Evolutionary conservation across 2,329 filamentous ascomycete genomes (phyloP).

Genomic region (Nemania serpens): DNA sequence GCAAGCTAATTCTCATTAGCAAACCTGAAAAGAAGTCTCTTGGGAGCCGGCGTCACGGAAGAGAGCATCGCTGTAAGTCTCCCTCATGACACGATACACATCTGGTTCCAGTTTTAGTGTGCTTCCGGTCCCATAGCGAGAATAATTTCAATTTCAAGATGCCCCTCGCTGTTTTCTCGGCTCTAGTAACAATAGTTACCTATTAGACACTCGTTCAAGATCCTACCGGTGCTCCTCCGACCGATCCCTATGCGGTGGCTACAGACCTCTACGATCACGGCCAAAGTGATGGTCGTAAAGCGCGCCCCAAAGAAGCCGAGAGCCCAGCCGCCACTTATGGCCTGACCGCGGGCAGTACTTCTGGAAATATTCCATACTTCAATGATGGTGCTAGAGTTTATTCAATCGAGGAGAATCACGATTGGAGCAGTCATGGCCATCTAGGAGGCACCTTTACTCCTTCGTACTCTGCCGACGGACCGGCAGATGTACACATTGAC

Average conservation of each 20-base stretch:
- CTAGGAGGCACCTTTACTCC: slow-evolving; percentile 29
- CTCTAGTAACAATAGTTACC: slow-evolving; percentile 11
- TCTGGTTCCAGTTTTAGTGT: neutral
- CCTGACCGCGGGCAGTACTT: neutral
- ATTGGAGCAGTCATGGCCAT: slow-evolving; percentile 31
- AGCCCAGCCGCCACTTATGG: too few species aligned
- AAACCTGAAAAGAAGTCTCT: slow-evolving; percentile 55
- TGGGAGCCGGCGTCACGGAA: slow-evolving; percentile 53
- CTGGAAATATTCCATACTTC: slow-evolving; percentile 12
- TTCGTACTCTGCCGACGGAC: slow-evolving; percentile 31
- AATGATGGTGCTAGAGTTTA: slow-evolving; percentile 10
- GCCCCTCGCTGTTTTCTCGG: neutral
- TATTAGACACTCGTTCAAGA: slow-evolving; percentile 33
- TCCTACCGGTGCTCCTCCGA: slow-evolving; percentile 13
- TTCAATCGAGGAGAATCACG: slow-evolving; percentile 24
- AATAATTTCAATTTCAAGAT: neutral
- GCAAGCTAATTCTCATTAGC: slow-evolving; percentile 38
- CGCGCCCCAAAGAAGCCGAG: slow-evolving; percentile 4
- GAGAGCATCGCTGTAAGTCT: slow-evolving; percentile 52
- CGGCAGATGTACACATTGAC: slow-evolving; percentile 24
- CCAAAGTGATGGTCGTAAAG: slow-evolving; percentile 14
- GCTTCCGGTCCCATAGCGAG: slow-evolving; percentile 28
- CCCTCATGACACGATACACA: neutral
- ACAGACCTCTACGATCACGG: slow-evolving; percentile 17
- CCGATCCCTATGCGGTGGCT: slow-evolving; percentile 12